Conservation (phyloP, 2,329 filamentous ascomycete species). For the Huntiella omanensis region DNA sequence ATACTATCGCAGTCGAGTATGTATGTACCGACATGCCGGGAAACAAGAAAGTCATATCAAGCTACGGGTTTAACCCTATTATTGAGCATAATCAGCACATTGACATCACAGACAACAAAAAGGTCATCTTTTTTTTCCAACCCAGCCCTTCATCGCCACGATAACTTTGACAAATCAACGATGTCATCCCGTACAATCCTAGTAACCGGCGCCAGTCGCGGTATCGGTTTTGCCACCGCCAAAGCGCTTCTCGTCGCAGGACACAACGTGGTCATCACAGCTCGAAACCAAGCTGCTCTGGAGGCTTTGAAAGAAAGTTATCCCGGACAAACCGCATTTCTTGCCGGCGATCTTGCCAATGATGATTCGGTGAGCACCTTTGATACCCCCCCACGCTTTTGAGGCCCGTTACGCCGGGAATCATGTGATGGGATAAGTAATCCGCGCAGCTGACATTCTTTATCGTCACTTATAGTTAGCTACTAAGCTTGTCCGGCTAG, state of each 20-base stretch:
- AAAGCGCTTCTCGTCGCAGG: slow-evolving; percentile 30
- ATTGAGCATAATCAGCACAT: no score
- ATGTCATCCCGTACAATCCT: slow-evolving; percentile 44
- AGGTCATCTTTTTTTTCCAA: no score
- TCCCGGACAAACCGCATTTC: slow-evolving; percentile 32
- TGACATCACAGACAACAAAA: no score
- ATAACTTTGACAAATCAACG: slow-evolving; percentile 2
- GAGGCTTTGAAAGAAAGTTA: slow-evolving; percentile 31
- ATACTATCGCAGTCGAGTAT: no score
- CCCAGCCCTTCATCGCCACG: no score
- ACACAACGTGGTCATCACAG: slow-evolving; percentile 41
- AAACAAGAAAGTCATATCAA: no score
- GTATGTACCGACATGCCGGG: no score
- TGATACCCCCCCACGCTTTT: no score
- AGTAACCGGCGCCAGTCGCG: slow-evolving; percentile 46
- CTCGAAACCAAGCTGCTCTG: slow-evolving; percentile 31
- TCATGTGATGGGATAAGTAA: no score
- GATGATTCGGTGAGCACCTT: no score
- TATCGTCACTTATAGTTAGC: slow-evolving; percentile 14
- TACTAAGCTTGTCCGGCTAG: slow-evolving; percentile 42
- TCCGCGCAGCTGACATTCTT: slow-evolving; percentile 1
- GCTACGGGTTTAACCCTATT: no score
- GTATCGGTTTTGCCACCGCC: slow-evolving; percentile 39
- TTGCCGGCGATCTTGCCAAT: slow-evolving; percentile 36
- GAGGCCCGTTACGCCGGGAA: no score